Base-by-base conservation (phyloP, 192 early-diverging fungal species). In the Coemansia javaensis region DNA sequence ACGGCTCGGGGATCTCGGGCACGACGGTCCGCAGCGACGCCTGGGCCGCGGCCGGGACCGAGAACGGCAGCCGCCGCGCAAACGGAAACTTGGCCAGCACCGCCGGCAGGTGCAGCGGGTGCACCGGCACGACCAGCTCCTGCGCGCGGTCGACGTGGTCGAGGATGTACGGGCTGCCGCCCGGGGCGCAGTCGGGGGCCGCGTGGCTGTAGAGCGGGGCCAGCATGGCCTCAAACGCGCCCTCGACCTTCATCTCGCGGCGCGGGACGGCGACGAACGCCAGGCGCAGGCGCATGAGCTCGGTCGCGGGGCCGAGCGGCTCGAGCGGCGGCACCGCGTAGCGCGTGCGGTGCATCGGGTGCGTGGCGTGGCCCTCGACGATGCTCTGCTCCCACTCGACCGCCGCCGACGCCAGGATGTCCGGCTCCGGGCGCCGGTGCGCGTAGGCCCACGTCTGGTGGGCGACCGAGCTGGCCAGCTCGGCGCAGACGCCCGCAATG, bases 311-410 rank as follows among this genome's bases (percentile, higher is more conserved):
- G 3, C 36, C 15, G 22, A 82, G 55, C 1, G 75, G 64, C 9
- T 39, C 46, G 36, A 85, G 78, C 4, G 84, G 84, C 10, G 76
- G 66, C 18, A 77, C 50, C 5, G 81, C 68, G 15, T 77, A 60
- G 7, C 84, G 54, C 15, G 82, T 71, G 37, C 81, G 80, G 41
- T 84, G 77, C 84, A 85, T 85, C 8, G 83, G 83, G 43, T 85
- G 83, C 0, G 81, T 80, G n/a, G 82, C 76, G 53, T 85, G 84
- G 12, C 84, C 84, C 41, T 85, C 84, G 7, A 81, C 39, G 14
- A 85, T 59, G 40, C 61, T 56, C 53, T 85, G 82, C 40, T 85
- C 84, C 84, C 84, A 85, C 30, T 79, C 81, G 10, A 82, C 48
- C 10, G 70, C 65, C 2, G 70, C 53, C 1, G 81, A 79, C 0